phyloP scores from a whole-genome alignment of 148 eudicot species.

The Chenopodium berlandieri region DNA sequence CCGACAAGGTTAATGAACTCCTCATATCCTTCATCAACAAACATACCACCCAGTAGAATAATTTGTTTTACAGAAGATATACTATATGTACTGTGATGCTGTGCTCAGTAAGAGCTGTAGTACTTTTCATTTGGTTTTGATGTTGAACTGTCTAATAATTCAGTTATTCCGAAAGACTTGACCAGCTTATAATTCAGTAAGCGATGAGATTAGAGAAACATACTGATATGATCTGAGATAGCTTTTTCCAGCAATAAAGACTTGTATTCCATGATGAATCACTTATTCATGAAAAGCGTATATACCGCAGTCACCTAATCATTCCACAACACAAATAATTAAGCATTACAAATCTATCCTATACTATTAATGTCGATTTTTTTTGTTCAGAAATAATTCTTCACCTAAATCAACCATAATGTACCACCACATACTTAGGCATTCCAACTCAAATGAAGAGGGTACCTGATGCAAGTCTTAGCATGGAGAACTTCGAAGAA shows the following conservation, averaged over 20 bases:
- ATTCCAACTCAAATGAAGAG: too few relatives aligned
- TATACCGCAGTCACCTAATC: not conserved
- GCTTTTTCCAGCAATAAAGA: not conserved
- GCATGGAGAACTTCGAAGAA: too few relatives aligned
- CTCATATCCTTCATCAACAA: slow-evolving; percentile 38
- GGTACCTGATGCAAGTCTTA: too few relatives aligned
- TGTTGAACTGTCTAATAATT: not conserved
- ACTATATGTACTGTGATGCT: not conserved
- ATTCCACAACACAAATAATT: too few relatives aligned
- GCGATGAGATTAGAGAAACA: not conserved
- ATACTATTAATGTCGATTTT: too few relatives aligned
- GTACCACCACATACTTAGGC: too few relatives aligned
- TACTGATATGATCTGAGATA: not conserved
- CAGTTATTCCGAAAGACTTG: not conserved
- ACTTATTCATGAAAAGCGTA: not conserved
- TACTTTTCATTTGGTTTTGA: not conserved
- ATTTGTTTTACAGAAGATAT: not conserved
- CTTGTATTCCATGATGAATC: not conserved
- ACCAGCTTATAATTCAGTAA: not conserved
- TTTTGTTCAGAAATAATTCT: too few relatives aligned
- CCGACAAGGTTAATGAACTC: slow-evolving; percentile 36
- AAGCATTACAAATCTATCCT: too few relatives aligned
- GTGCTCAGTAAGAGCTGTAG: not conserved
- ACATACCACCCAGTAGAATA: slow-evolving; percentile 16
- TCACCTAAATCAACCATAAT: too few relatives aligned